Percentiles rank a stretch among this genome's conserved stretches.
Conservation (phyloP, 2,329 filamentous ascomycete species). For the Karstenula rhodostoma region DNA sequence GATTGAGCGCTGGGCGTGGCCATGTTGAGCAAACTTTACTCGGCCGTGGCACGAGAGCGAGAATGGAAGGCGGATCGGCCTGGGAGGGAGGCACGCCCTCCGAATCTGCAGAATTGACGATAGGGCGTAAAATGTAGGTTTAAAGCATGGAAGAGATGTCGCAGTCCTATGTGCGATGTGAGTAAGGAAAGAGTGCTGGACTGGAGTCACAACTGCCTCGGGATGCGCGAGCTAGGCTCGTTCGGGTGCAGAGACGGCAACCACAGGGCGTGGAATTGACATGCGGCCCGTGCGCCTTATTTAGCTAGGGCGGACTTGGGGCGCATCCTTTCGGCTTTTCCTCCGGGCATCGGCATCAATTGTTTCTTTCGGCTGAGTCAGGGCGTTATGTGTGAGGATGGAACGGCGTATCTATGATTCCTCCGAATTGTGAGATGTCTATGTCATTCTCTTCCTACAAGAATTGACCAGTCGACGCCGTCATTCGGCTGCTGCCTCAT, state of each 20-base stretch:
- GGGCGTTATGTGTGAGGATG: neutral
- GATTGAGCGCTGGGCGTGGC: constrained; percentile 34
- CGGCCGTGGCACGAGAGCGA: neutral
- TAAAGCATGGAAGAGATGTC: neutral
- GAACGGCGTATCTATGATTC: neutral
- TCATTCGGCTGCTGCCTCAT: neutral
- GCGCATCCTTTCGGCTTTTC: neutral
- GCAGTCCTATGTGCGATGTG: constrained; percentile 4
- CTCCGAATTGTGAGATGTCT: neutral
- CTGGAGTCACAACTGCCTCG: constrained; percentile 2
- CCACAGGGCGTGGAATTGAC: constrained; percentile 16
- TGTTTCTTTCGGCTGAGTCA: constrained; percentile 4
- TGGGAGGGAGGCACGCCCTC: constrained; percentile 9
- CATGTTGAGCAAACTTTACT: constrained; percentile 30
- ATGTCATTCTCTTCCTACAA: neutral
- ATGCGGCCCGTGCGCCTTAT: constrained; percentile 11
- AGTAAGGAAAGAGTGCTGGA: constrained; percentile 9
- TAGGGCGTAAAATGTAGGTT: constrained; percentile 5
- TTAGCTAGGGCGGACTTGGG: neutral
- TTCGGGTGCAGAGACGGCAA: constrained; percentile 7
- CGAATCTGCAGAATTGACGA: neutral
- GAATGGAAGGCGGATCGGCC: constrained; percentile 5
- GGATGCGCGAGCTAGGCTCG: constrained; percentile 1
- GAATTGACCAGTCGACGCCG: neutral
- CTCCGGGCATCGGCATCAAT: neutral